Evolutionary conservation across 352 stramenopile genomes (phyloP), one percentile per base, ranked within the genome.

Genomic region (Phytopythium helicoides): DNA sequence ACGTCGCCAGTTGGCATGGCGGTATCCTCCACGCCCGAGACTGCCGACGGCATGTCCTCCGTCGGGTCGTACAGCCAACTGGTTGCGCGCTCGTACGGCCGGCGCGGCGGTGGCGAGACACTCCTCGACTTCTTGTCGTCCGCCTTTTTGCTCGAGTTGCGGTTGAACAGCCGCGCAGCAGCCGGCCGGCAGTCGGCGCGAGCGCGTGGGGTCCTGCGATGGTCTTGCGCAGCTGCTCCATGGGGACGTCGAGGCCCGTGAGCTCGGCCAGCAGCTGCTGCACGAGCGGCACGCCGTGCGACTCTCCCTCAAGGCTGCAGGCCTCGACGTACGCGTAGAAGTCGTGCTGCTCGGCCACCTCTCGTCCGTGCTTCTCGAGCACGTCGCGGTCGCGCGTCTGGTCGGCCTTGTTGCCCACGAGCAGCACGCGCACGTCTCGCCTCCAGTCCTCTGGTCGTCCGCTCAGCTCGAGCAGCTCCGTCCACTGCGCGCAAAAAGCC

Each of bases 11-110:
- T 52, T 0, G 46, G 46, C 11, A 31, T 31, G 28, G 28, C 26
- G 31, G 19, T 52, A 33, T 31, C 31, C 6, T 31, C 28, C 6
- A 41, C 26, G 23, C 54, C 41, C 11, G 57, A 21, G 22, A 60
- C 41, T 16, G 46, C 58, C 18, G 61, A 58, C 19, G 56, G 52
- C 6, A 46, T 46, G 18, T 76, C 63, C 49, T 92, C 76, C 3
- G 60, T 83, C 21, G 78, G 73, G 59, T 91, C 76, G 50, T 85
- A 89, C 1, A 89, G 62, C 78, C 74, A 87, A 33, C 86, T 61
- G 52, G 71, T 81, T 22, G 67, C 65, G 16, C 47, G 81, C 11
- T 75, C 56, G 46, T 60, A 62, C 18, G 61, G 56, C 28, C 18
- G 35, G 8, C 33, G 34, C 23, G 31, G 11, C 3, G 19, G 37